These are phyloP conservation scores for Rhizopogon vulgaris DNA, from an alignment of 768 basidiomycete genomes.

Conservation along the genomic window DNA sequence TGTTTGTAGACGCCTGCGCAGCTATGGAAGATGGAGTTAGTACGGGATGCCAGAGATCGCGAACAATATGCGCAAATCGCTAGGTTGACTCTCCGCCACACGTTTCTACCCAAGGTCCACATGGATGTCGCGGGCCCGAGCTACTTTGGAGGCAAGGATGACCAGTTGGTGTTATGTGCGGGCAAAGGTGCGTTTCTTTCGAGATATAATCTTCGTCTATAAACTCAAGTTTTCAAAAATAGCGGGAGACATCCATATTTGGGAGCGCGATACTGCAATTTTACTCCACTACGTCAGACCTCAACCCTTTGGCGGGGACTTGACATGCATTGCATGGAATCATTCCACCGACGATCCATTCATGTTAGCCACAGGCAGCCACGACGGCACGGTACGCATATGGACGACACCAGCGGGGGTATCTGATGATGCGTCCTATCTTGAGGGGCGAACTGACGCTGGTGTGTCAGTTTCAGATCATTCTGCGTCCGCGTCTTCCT, in stretches of 20 bases:
- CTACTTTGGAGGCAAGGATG: slow-evolving; percentile 76
- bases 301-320: slow-evolving; percentile 56
- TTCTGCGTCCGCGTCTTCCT: neutral
- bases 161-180: slow-evolving; percentile 73
- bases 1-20: slow-evolving; percentile 61
- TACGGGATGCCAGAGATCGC: slow-evolving; percentile 42
- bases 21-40: slow-evolving; percentile 64
- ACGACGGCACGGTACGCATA: slow-evolving; percentile 69
- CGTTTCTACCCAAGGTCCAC: slow-evolving; percentile 60
- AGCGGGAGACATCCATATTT: slow-evolving; percentile 83
- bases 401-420: slow-evolving; percentile 47
- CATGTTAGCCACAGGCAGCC: slow-evolving; percentile 67
- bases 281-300: slow-evolving; percentile 66
- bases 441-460: slow-evolving; percentile 18
- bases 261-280: slow-evolving; percentile 77
- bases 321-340: slow-evolving; percentile 83
- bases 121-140: slow-evolving; percentile 78
- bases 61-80: slow-evolving; percentile 29
- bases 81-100: slow-evolving; percentile 46
- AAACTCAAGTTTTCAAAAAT: neutral
- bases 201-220: neutral
- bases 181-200: slow-evolving; percentile 50
- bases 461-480: neutral
- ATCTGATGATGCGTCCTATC: slow-evolving; percentile 19
- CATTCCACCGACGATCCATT: slow-evolving; percentile 44